Conservation (phyloP, 106 monocot genomes). For the Xerophyta viscosa region DNA sequence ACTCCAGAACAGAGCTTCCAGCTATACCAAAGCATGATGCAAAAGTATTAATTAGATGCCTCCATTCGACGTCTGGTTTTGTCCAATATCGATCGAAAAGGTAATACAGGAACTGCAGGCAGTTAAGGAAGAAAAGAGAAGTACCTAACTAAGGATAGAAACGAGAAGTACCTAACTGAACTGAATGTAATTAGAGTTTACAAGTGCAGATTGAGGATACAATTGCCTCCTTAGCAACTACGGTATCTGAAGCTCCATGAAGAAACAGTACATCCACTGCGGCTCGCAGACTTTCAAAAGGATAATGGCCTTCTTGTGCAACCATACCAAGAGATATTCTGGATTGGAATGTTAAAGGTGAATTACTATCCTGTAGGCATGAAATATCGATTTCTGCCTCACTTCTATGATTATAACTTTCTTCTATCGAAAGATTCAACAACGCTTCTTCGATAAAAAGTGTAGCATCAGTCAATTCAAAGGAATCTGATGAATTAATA, state of each 20-base stretch:
- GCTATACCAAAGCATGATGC: slow-evolving; percentile 60
- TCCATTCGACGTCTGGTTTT: slow-evolving; percentile 65
- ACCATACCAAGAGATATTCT: slow-evolving; percentile 17
- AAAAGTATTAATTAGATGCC: slow-evolving; percentile 79
- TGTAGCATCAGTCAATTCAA: slow-evolving; percentile 12
- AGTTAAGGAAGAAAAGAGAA: slow-evolving; percentile 30
- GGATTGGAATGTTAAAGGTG: slow-evolving; percentile 20
- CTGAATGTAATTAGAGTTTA: too few species aligned
- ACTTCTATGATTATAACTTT: slow-evolving; percentile 12
- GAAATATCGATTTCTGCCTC: slow-evolving; percentile 33
- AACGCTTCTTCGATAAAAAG: slow-evolving; percentile 92
- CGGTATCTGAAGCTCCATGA: slow-evolving; percentile 76
- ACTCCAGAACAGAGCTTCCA: slow-evolving; percentile 46
- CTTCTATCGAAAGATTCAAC: slow-evolving; percentile 56
- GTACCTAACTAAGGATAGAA: neutral
- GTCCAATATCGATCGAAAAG: slow-evolving; percentile 90
- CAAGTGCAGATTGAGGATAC: too few species aligned
- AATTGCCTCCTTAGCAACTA: slow-evolving; percentile 83
- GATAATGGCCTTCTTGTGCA: slow-evolving; percentile 32
- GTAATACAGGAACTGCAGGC: slow-evolving; percentile 80
- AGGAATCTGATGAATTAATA: slow-evolving; percentile 14
- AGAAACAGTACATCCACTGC: slow-evolving; percentile 83
- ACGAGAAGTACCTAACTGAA: too few species aligned
- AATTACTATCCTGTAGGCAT: slow-evolving; percentile 39
- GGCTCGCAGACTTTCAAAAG: slow-evolving; percentile 56